Evolutionary conservation across 495 filamentous ascomycete species (phyloP).

Genomic region (Podospora comata): DNA sequence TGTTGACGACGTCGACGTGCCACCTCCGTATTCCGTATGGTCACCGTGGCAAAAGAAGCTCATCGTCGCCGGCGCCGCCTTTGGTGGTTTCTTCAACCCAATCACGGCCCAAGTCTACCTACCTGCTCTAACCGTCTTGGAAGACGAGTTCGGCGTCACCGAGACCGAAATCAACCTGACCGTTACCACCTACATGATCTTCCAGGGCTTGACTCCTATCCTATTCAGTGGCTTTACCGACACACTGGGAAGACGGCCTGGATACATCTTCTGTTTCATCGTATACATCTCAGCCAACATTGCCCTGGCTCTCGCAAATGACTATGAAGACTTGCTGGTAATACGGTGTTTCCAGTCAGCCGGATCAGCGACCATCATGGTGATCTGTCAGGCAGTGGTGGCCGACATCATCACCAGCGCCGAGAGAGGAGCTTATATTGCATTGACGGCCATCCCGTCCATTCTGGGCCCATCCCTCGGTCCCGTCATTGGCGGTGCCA

Average conservation of each 20-base stretch:
- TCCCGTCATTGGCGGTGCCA: conserved; percentile 55
- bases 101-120: conserved; percentile 70
- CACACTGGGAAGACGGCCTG: conserved; percentile 51
- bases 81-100: conserved; percentile 66
- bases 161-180: conserved; percentile 58
- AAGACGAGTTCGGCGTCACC: conserved; percentile 52
- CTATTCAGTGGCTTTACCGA: conserved; percentile 58
- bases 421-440: conserved; percentile 50
- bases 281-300: conserved; percentile 58
- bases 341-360: conserved; percentile 56
- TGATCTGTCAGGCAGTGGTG: conserved; percentile 54
- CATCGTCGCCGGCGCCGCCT: conserved; percentile 59
- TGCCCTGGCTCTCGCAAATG: conserved; percentile 49
- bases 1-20: neutral
- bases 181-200: conserved; percentile 59
- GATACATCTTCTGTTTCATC: conserved; percentile 52
- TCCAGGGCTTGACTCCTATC: conserved; percentile 57
- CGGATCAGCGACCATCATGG: conserved; percentile 50
- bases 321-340: conserved; percentile 50
- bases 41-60: conserved; percentile 50
- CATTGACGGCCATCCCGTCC: conserved; percentile 37
- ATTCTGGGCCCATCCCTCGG: conserved; percentile 33
- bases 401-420: conserved; percentile 52
- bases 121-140: conserved; percentile 58
- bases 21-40: neutral